These are phyloP conservation scores for Colletotrichum salicis DNA, from an alignment of 2,329 filamentous ascomycete genomes.

Conservation along the genomic window DNA sequence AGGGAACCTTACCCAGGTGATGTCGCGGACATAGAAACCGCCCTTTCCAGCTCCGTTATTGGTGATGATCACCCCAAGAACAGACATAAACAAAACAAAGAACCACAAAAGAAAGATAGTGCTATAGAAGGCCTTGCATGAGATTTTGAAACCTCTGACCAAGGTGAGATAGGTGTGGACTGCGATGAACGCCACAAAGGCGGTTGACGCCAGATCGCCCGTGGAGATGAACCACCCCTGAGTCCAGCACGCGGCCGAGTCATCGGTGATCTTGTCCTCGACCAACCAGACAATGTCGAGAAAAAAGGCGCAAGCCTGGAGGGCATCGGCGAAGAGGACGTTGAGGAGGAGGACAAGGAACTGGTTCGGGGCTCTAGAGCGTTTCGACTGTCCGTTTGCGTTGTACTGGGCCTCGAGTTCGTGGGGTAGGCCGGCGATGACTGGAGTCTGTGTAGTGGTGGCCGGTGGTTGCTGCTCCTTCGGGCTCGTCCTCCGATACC, in stretches of 20 bases:
- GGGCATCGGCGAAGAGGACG: constrained; percentile 67
- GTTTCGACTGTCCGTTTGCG: constrained; percentile 34
- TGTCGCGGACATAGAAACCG: constrained; percentile 61
- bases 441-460: constrained; percentile 27
- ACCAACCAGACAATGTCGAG: constrained; percentile 64
- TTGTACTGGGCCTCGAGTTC: constrained; percentile 33
- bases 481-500: constrained; percentile 44
- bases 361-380: constrained; percentile 55
- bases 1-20: constrained; percentile 58
- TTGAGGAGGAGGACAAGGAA: constrained; percentile 70
- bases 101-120: constrained; percentile 58
- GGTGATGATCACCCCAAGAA: constrained; percentile 26
- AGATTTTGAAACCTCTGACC: constrained; percentile 59
- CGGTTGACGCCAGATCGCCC: constrained; percentile 65
- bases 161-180: constrained; percentile 67
- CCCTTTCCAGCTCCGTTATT: constrained; percentile 6
- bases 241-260: constrained; percentile 58
- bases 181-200: constrained; percentile 69
- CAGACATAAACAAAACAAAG: constrained; percentile 45
- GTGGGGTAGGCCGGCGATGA: constrained; percentile 35
- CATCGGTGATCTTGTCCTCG: constrained; percentile 58
- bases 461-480: constrained; percentile 37
- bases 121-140: constrained; percentile 54
- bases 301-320: constrained; percentile 66
- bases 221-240: constrained; percentile 70